Percentiles rank a stretch among this genome's conserved stretches.
phyloP scores from a whole-genome alignment of 1,139 yeast genomes.

The Insectozyma bohioensis region DNA sequence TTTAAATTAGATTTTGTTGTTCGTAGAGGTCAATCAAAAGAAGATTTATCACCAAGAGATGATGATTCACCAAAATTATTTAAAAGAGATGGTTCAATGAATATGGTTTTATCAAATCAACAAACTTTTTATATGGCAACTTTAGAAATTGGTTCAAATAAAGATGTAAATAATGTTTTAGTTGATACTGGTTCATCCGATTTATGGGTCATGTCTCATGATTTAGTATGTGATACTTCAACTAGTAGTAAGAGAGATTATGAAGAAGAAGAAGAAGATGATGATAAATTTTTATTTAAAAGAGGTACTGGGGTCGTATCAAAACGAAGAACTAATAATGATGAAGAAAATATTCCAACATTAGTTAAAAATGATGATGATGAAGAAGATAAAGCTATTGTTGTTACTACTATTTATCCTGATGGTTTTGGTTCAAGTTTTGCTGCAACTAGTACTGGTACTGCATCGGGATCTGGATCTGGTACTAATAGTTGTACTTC shows the following conservation, averaged over 20 bases:
- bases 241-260: constrained; percentile 1
- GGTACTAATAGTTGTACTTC: constrained; percentile 28
- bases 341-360: constrained; percentile 5
- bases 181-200: constrained; percentile 51
- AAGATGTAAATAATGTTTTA: constrained; percentile 30
- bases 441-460: constrained; percentile 6
- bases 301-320: constrained; percentile 9
- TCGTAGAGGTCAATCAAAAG: constrained; percentile 23
- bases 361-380: constrained; percentile 1
- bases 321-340: not conserved
- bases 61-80: constrained; percentile 12
- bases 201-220: constrained; percentile 43
- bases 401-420: constrained; percentile 8
- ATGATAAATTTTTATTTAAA: constrained; percentile 2
- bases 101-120: constrained; percentile 41
- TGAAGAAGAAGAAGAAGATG: constrained; percentile 1
- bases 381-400: constrained; percentile 5
- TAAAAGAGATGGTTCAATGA: constrained; percentile 38
- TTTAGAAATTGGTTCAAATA: constrained; percentile 34
- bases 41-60: constrained; percentile 18
- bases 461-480: constrained; percentile 4
- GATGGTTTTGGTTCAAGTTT: constrained; percentile 9
- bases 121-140: constrained; percentile 50
- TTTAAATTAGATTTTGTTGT: constrained; percentile 27
- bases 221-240: constrained; percentile 24